Evolutionary conservation across 2,329 filamentous ascomycete genomes (phyloP).

Genomic region (Alternaria sp.): DNA sequence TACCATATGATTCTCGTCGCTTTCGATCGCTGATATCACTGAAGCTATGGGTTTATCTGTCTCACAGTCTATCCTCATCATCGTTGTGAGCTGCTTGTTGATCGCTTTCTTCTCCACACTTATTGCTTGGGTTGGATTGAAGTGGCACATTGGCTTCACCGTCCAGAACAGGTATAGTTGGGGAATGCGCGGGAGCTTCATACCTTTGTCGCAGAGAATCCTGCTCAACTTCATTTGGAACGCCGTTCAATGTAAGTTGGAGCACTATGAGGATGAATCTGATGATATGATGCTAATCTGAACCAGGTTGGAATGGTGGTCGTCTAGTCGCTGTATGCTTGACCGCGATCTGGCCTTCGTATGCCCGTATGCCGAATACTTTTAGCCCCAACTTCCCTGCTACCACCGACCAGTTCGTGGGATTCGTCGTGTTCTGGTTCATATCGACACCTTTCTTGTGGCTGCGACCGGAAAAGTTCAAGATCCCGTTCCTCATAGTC

Average conservation of each 20-base stretch:
- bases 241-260: conserved; percentile 53
- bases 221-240: conserved; percentile 61
- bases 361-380: conserved; percentile 42
- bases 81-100: conserved; percentile 53
- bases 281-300: neutral
- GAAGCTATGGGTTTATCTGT: conserved; percentile 57
- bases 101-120: conserved; percentile 53
- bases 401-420: conserved; percentile 45
- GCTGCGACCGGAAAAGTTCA: conserved; percentile 59
- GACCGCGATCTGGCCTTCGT: conserved; percentile 47
- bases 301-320: conserved; percentile 45
- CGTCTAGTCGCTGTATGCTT: conserved; percentile 43
- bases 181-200: conserved; percentile 58
- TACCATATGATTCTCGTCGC: neutral
- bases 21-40: neutral
- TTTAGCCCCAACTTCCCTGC: conserved; percentile 43
- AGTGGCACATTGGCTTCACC: conserved; percentile 60
- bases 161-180: conserved; percentile 59
- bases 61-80: conserved; percentile 56
- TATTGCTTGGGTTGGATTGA: conserved; percentile 57
- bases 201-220: conserved; percentile 56
- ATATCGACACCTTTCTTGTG: conserved; percentile 54
- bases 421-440: conserved; percentile 45
- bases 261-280: neutral
- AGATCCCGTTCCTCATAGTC: conserved; percentile 54